Evolutionary conservation across 2,329 filamentous ascomycete genomes (phyloP), one percentile per base, ranked within the genome.

Genomic region (Tothia fuscella): DNA sequence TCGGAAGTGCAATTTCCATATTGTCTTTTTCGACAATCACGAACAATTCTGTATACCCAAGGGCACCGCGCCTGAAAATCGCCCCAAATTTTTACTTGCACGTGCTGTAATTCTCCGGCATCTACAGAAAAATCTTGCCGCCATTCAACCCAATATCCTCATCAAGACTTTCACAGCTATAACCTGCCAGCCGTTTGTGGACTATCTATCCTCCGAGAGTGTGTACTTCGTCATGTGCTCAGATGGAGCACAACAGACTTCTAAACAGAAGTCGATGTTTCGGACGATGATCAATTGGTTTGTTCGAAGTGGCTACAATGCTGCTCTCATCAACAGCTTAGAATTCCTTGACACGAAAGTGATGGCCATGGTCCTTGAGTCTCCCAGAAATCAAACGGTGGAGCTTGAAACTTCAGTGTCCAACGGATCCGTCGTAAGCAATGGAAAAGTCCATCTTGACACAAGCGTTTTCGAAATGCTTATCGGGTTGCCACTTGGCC

Each of bases 1-100:
- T 42, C 67, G 80, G 38, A 76, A 78, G 41, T 85, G 80, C 56
- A 75, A 77, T 43, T 87, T 86, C 50, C 72, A 85, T 47, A 57
- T 87, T 46, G 61, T 77, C 13, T 88, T 84, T 62, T 82, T 87
- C 51, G 65, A 74, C 20, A 60, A 67, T 42, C 65, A 78, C 42
- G 59, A 68, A 48, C 53, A 64, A 4, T 60, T 78, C 9, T 81
- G 75, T 50, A 57, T 79, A 12, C 76, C 79, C 3, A 51, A 56
- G 5, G 53, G 53, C 36, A 55, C 58, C 3, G 44, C 56, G 20
- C 38, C 53, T 6, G 50, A 49, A 20, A 48, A 62, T 47, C 48
- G 54, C 47, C 46, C 60, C 29, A 79, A 76, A 50, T 84, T 77
- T 51, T 61, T 71, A 1, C 65, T 86, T 6, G 72, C 77, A 10